phyloP scores from a whole-genome alignment of 805 yeast species.

The Grigorovia transvaalensis region DNA sequence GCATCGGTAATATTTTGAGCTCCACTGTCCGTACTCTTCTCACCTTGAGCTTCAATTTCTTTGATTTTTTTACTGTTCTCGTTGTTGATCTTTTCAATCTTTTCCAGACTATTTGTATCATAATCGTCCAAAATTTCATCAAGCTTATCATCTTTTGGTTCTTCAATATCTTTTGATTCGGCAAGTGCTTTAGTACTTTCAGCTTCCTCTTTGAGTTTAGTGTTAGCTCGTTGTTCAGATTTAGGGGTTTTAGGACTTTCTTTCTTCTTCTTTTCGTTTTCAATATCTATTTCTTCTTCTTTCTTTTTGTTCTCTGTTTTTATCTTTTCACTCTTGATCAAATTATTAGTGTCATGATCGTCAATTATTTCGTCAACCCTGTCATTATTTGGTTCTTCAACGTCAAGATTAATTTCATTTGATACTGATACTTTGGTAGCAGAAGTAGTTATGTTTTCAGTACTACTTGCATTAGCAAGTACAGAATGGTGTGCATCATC shows the following conservation, averaged over 20 bases:
- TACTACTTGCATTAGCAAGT: no score
- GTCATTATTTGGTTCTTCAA: not conserved
- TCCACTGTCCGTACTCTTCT: not conserved
- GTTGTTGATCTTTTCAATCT: not conserved
- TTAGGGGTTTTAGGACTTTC: not conserved
- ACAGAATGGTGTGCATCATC: no score
- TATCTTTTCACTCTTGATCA: not conserved
- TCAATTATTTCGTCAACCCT: not conserved
- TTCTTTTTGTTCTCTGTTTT: not conserved
- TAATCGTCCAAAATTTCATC: not conserved
- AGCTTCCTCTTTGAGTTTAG: not conserved
- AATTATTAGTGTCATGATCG: not conserved
- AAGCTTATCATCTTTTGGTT: not conserved
- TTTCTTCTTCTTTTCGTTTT: not conserved
- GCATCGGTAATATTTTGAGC: not conserved
- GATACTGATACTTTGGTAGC: no score
- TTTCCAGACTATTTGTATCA: not conserved
- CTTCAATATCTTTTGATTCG: not conserved
- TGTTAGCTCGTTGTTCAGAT: not conserved
- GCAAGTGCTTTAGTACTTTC: not conserved
- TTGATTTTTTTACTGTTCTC: not conserved
- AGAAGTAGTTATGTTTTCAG: no score
- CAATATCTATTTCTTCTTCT: not conserved
- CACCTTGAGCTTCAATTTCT: not conserved
- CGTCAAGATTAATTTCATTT: not conserved